These are phyloP conservation scores for Pseudogymnoascus sp. DNA, from an alignment of 2,329 filamentous ascomycete genomes.

Conservation along the genomic window DNA sequence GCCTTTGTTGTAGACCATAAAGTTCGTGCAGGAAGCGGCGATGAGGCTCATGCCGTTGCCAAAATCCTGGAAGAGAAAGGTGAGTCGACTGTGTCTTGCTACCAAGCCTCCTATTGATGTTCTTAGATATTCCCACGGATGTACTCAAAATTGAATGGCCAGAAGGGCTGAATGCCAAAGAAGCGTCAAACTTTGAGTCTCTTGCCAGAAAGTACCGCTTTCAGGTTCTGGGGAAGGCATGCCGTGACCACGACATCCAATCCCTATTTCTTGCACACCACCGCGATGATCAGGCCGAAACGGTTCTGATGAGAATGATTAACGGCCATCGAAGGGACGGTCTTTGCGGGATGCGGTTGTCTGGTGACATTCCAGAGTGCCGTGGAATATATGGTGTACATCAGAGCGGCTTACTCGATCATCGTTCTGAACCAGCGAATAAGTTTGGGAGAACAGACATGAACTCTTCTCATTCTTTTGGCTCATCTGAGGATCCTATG, in stretches of 20 bases:
- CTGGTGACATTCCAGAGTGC: slow-evolving; percentile 73
- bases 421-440: slow-evolving; percentile 29
- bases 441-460: background rate
- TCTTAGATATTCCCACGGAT: slow-evolving; percentile 23
- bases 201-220: slow-evolving; percentile 67
- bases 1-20: slow-evolving; percentile 50
- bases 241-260: slow-evolving; percentile 41
- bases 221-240: slow-evolving; percentile 55
- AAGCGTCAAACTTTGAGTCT: slow-evolving; percentile 63
- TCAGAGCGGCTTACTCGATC: slow-evolving; percentile 50
- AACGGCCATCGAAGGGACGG: slow-evolving; percentile 60
- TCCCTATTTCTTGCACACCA: slow-evolving; percentile 78
- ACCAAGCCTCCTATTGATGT: background rate
- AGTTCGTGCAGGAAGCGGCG: slow-evolving; percentile 42
- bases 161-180: slow-evolving; percentile 31
- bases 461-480: background rate
- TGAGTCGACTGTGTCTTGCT: background rate
- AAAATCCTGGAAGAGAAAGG: slow-evolving; percentile 17
- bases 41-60: slow-evolving; percentile 45
- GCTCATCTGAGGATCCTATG: slow-evolving; percentile 11
- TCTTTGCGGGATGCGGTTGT: slow-evolving; percentile 57
- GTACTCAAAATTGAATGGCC: slow-evolving; percentile 43
- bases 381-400: slow-evolving; percentile 63
- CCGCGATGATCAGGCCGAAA: slow-evolving; percentile 84
- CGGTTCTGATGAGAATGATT: slow-evolving; percentile 69